Conservation (phyloP, 305 asterid species). For the Fraxinus greggii region DNA sequence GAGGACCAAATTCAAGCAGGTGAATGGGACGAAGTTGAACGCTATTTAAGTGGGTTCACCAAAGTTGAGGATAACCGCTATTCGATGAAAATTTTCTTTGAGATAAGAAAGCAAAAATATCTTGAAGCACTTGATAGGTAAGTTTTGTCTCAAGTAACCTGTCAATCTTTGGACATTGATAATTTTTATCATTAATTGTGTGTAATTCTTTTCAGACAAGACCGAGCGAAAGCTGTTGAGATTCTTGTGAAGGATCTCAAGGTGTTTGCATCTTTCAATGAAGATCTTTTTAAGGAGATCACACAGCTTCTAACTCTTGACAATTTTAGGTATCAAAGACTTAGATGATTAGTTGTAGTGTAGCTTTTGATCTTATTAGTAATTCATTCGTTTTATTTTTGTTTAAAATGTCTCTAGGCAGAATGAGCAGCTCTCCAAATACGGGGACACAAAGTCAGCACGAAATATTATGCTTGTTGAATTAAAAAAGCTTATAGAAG, state of each 20-base stretch:
- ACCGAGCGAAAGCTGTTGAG: slow-evolving; percentile 87
- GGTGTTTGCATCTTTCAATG: slow-evolving; percentile 85
- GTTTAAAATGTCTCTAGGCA: slow-evolving; percentile 54
- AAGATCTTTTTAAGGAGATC: slow-evolving; percentile 90
- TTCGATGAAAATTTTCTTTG: slow-evolving; percentile 96
- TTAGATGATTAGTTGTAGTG: slow-evolving; percentile 1
- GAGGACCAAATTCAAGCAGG: slow-evolving; percentile 95
- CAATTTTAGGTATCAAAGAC: slow-evolving; percentile 70
- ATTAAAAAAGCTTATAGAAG: slow-evolving; percentile 87
- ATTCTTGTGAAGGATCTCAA: slow-evolving; percentile 91
- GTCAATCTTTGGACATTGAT: neutral
- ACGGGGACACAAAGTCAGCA: slow-evolving; percentile 88
- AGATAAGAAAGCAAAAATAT: slow-evolving; percentile 94
- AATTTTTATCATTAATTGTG: neutral
- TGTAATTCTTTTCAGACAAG: slow-evolving; percentile 54
- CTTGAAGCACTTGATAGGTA: slow-evolving; percentile 98
- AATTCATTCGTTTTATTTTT: slow-evolving; percentile 1
- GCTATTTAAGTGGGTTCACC: slow-evolving; percentile 83
- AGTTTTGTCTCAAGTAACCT: slow-evolving; percentile 20
- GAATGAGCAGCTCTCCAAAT: slow-evolving; percentile 92
- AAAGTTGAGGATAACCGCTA: slow-evolving; percentile 96
- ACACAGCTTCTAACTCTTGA: slow-evolving; percentile 89
- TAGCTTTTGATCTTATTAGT: neutral
- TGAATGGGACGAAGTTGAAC: slow-evolving; percentile 93
- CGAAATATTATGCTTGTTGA: slow-evolving; percentile 83